phyloP scores from a whole-genome alignment of 495 filamentous ascomycete species.

The Staphylotrichum longicolle region DNA sequence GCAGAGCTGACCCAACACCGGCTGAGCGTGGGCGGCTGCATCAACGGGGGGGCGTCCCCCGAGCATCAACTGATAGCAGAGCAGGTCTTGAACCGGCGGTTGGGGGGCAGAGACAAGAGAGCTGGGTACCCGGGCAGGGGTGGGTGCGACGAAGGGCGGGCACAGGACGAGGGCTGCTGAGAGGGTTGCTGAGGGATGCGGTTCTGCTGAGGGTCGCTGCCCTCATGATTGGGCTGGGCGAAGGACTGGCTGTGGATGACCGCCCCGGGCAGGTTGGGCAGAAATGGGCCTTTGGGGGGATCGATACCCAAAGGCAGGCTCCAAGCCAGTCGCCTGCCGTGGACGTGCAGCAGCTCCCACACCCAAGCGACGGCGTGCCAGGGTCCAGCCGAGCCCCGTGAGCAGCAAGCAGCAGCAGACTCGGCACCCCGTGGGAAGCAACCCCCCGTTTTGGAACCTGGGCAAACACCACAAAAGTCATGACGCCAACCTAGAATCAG shows the following conservation, averaged over 20 bases:
- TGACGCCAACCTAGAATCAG: slow-evolving; percentile 16
- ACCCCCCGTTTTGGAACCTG: slow-evolving; percentile 19
- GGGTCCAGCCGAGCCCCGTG: slow-evolving; percentile 31
- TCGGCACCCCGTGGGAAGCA: slow-evolving; percentile 19
- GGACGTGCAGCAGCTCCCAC: slow-evolving; percentile 32
- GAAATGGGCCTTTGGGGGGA: slow-evolving; percentile 33
- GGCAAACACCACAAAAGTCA: slow-evolving; percentile 6
- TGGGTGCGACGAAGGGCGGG: neutral
- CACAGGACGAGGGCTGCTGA: slow-evolving; percentile 16
- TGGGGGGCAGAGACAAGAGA: slow-evolving; percentile 16
- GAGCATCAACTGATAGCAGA: slow-evolving; percentile 4
- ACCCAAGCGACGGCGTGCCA: slow-evolving; percentile 24
- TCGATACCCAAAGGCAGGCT: slow-evolving; percentile 36
- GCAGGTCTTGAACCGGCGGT: slow-evolving; percentile 1
- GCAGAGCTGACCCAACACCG: slow-evolving; percentile 1
- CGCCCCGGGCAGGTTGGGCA: slow-evolving; percentile 40
- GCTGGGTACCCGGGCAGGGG: slow-evolving; percentile 18
- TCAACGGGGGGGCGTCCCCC: slow-evolving; percentile 24
- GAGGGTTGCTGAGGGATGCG: slow-evolving; percentile 2
- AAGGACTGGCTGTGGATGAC: slow-evolving; percentile 34
- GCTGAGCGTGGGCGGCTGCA: slow-evolving; percentile 12
- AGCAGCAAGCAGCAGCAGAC: slow-evolving; percentile 19
- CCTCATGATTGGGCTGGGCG: slow-evolving; percentile 30
- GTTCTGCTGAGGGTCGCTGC: slow-evolving; percentile 11
- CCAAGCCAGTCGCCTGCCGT: slow-evolving; percentile 33